Base-by-base conservation (phyloP, 148 eudicot genomes). In the Silene latifolia region DNA sequence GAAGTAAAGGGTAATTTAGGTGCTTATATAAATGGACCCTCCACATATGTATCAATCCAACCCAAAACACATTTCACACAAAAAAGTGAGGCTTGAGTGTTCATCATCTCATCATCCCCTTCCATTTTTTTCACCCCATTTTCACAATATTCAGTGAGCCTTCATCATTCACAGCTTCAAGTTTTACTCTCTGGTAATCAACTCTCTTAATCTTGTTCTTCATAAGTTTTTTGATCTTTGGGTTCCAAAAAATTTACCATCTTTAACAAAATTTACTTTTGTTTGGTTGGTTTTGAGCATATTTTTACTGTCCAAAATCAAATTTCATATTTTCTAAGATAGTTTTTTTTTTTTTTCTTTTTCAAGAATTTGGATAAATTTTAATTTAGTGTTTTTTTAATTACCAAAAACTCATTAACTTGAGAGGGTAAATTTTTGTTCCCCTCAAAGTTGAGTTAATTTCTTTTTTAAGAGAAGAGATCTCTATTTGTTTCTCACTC, bases 391-490 rank as follows among this genome's bases (percentile, higher is more conserved):
- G 2, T 35, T 39, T 39, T 39, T 39, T 39, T 39, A 0, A 4
- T 39, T 12, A 51, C 14, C 56, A 27, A 19, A 67, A 19, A 51
- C 63, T 72, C 74, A 47, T 44, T 71, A 77, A 74, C 81, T 76
- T 0, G 48, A 66, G 82, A 87, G 91, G 97, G 95, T 80, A 71
- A 85, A 83, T 90, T 91, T 84, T 82, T 79, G 72, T 77, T 87
- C 85, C 92, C 89, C 82, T 21, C 9, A 29, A 80, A 72, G 88
- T 78, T 84, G 73, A 29, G 46, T 74, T 73, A 65, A 68, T 27
- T 20, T 68, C 7, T n/a, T 44, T 47, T 56, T 64, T 12, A 53
- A 63, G 59, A 76, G 76, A 72, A 81, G 83, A 77, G 82, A 83
- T 77, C 81, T 62, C 73, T 88, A 85, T 88, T 90, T 87, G 74